phyloP scores from a whole-genome alignment of 345 rosid species.

The Brassica napus region DNA sequence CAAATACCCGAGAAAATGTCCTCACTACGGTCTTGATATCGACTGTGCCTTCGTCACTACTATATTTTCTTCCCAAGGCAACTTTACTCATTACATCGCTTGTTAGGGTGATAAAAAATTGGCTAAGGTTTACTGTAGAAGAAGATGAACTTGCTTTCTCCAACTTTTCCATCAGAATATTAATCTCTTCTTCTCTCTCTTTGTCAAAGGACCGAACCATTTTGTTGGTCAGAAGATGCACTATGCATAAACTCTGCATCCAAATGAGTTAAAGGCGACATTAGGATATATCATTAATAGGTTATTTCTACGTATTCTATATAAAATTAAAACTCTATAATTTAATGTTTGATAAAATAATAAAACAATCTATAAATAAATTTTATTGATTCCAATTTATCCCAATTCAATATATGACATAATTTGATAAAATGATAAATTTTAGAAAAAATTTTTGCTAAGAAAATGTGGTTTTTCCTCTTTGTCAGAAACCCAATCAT shows the following conservation, averaged over 20 bases:
- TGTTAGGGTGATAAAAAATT: neutral
- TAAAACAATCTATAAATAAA: too few species aligned
- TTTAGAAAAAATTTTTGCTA: too few species aligned
- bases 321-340: too few species aligned
- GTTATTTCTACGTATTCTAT: too few species aligned
- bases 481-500: too few species aligned
- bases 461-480: too few species aligned
- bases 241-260: constrained; percentile 4
- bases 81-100: constrained; percentile 5
- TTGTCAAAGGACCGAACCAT: neutral
- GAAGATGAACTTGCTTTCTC: constrained; percentile 4
- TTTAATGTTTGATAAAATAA: too few species aligned
- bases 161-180: neutral
- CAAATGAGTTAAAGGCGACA: neutral
- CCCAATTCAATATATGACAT: too few species aligned
- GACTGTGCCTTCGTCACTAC: neutral
- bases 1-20: neutral
- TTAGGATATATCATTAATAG: neutral
- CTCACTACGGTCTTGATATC: neutral
- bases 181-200: neutral
- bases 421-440: too few species aligned
- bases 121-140: neutral
- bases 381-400: too few species aligned
- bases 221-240: constrained; percentile 7
- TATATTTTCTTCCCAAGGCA: constrained; percentile 4